Conservation (phyloP, 2,329 filamentous ascomycete genomes). For the Exophiala sp. region DNA sequence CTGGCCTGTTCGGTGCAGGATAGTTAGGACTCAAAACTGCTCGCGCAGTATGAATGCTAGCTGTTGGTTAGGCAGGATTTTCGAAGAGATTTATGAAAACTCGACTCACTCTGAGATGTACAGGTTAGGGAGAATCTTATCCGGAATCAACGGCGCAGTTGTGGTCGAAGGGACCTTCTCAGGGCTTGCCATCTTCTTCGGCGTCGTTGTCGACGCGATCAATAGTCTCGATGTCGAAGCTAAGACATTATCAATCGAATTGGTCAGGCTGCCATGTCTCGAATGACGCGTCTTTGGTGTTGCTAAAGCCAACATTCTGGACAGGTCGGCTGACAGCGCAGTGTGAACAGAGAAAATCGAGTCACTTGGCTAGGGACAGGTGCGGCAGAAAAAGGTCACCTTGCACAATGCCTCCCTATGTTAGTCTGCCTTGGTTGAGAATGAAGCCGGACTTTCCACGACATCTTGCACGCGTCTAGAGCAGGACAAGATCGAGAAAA, state of each 20-base stretch:
- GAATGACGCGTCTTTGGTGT: slow-evolving; percentile 3
- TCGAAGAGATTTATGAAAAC: not conserved
- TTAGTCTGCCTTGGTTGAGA: not conserved
- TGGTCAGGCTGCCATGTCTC: not conserved
- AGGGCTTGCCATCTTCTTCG: slow-evolving; percentile 5
- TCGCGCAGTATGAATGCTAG: slow-evolving; percentile 21
- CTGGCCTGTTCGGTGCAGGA: slow-evolving; percentile 15
- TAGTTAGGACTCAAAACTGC: slow-evolving; percentile 24
- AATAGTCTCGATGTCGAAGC: slow-evolving; percentile 5
- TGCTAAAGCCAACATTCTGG: slow-evolving; percentile 10
- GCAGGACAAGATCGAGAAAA: not conserved
- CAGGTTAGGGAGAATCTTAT: slow-evolving; percentile 20
- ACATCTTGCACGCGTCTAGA: slow-evolving; percentile 8
- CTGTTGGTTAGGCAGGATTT: not conserved
- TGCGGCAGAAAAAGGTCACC: slow-evolving; percentile 5
- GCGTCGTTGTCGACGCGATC: not conserved
- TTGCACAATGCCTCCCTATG: not conserved
- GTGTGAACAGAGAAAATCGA: too few relatives aligned
- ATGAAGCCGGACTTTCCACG: not conserved
- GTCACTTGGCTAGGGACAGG: not conserved
- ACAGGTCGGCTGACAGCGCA: not conserved
- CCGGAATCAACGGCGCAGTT: slow-evolving; percentile 21
- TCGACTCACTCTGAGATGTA: slow-evolving; percentile 23
- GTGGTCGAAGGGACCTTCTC: slow-evolving; percentile 15
- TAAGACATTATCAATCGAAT: not conserved